Evolutionary conservation across 306 rosid genomes (phyloP).

Genomic region (Crataegus laevigata): DNA sequence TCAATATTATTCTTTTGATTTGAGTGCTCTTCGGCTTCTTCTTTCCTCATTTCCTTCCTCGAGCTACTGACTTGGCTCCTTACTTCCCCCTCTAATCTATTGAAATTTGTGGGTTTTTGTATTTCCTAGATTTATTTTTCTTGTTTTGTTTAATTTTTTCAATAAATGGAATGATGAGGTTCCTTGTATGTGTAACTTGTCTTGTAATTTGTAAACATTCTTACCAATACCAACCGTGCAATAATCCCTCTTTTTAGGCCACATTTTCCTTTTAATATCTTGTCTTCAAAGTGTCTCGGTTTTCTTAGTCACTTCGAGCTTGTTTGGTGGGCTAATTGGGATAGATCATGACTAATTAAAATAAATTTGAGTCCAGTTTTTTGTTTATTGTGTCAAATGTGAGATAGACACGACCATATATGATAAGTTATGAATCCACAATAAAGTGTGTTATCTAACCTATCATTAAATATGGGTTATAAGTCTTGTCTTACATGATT

Average conservation of each 20-base stretch:
- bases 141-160: slow-evolving; percentile 41
- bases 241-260: slow-evolving; percentile 73
- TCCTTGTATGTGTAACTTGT: slow-evolving; percentile 39
- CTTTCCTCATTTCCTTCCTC: slow-evolving; percentile 73
- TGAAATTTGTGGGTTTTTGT: slow-evolving; percentile 63
- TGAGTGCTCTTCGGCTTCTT: slow-evolving; percentile 58
- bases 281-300: not conserved
- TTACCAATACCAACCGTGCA: slow-evolving; percentile 23
- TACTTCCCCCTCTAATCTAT: slow-evolving; percentile 39
- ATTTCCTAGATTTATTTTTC: slow-evolving; percentile 41
- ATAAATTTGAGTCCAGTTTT: too few species aligned
- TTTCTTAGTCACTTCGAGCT: too few species aligned
- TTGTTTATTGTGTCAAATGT: too few species aligned
- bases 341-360: too few species aligned
- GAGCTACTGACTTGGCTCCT: slow-evolving; percentile 82
- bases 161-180: slow-evolving; percentile 65
- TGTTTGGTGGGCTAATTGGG: too few species aligned
- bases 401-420: too few species aligned
- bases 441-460: too few species aligned
- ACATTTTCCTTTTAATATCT: slow-evolving; percentile 12
- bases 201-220: slow-evolving; percentile 20
- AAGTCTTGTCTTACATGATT: too few species aligned
- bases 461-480: too few species aligned
- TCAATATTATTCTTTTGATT: slow-evolving; percentile 33
- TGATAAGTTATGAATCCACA: too few species aligned